Base-by-base conservation (phyloP, 306 rosid species). In the Quercus cerris region DNA sequence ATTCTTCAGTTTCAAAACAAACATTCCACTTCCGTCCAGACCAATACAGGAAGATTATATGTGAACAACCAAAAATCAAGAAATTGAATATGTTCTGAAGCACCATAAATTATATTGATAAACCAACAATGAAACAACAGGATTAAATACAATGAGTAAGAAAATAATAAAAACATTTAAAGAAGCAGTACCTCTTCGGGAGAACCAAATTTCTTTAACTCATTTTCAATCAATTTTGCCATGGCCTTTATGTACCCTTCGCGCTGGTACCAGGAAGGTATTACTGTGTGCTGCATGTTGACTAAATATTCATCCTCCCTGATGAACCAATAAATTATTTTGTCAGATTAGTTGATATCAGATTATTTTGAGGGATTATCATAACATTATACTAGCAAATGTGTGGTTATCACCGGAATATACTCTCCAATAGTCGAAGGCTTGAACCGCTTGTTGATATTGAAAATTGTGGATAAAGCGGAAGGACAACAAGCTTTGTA, bases 391-490 rank as follows among this genome's bases (percentile, higher is more conserved):
- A 70, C 23, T 4, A 61, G 72, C 38, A 59, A 4, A 38, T 22
- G 74, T 41, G 56, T 28, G 57, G 81, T 69, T 52, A 75, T 88
- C 80, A 94, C 98, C 98, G 80, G 84, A 94, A 94, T 85, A 94
- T 90, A 84, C 95, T 91, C 97, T 94, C 98, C 94, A 94, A 76
- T 77, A 94, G 94, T 75, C 98, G 94, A 72, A 94, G 88, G 90
- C 98, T 94, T 84, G 98, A 94, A 76, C 98, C 98, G 46, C 98
- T 94, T 57, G 98, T 94, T 52, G 98, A 94, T 89, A 94, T 94
- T 83, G 98, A 94, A 89, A 94, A 94, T 88, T 94, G 98, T 41
- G 98, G 98, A 89, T 94, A 94, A 88, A 94, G 98, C 6, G 98
- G 98, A 84, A 94, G 97, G 77, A 94, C 98, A n/a, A 94, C 98